phyloP scores from a whole-genome alignment of 176 grass and related monocot species.

The Oryza longistaminata region DNA sequence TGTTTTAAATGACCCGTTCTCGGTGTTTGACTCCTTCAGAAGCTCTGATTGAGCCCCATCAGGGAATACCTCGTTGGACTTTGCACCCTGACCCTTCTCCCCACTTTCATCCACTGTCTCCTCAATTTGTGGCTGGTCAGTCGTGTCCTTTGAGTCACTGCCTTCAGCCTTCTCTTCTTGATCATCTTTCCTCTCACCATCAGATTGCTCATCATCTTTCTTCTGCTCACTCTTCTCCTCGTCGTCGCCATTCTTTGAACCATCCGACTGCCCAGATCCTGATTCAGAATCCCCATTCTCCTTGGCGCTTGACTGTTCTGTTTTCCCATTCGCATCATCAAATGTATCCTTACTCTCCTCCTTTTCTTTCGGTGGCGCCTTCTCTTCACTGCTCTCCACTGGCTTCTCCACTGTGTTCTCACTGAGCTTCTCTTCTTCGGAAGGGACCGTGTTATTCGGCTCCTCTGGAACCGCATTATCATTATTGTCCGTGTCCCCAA shows the following conservation, averaged over 20 bases:
- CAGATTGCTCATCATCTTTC: constrained; percentile 39
- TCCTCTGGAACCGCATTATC: constrained; percentile 43
- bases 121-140: constrained; percentile 47
- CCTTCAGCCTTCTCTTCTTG: constrained; percentile 53
- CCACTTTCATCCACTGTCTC: constrained; percentile 64
- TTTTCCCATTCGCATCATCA: constrained; percentile 57
- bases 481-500: constrained; percentile 46
- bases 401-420: constrained; percentile 48
- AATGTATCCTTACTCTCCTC: constrained; percentile 44
- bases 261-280: constrained; percentile 22
- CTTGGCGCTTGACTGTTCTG: constrained; percentile 22
- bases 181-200: constrained; percentile 42
- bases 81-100: constrained; percentile 47
- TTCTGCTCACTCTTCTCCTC: constrained; percentile 21
- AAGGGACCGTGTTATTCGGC: constrained; percentile 36
- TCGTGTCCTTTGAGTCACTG: constrained; percentile 22
- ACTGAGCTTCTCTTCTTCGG: constrained; percentile 46
- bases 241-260: constrained; percentile 14
- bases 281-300: constrained; percentile 29
- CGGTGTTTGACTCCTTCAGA: constrained; percentile 77
- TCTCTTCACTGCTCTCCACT: constrained; percentile 46
- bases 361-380: constrained; percentile 34
- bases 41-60: constrained; percentile 78
- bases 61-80: constrained; percentile 61
- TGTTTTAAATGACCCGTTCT: constrained; percentile 76